Evolutionary conservation across 2,329 filamentous ascomycete genomes (phyloP).

Genomic region (Dactylonectria macrodidyma): DNA sequence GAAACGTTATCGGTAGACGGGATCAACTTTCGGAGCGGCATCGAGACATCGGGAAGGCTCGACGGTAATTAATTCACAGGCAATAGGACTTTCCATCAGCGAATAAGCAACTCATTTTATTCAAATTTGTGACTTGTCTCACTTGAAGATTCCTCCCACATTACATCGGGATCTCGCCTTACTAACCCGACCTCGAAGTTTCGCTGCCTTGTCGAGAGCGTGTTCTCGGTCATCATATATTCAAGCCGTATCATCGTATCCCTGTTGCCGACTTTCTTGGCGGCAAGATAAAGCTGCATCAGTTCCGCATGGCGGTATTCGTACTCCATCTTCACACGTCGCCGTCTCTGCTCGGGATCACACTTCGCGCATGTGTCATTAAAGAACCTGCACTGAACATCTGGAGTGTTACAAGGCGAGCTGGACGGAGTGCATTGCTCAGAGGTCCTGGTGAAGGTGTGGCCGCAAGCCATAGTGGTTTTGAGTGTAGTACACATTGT

Average conservation of each 20-base stretch:
- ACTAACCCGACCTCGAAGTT: slow-evolving; percentile 44
- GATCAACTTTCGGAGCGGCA: slow-evolving; percentile 10
- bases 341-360: slow-evolving; percentile 50
- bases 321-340: slow-evolving; percentile 44
- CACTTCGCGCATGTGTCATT: slow-evolving; percentile 57
- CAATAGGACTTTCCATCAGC: background rate
- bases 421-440: slow-evolving; percentile 24
- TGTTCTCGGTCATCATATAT: slow-evolving; percentile 41
- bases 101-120: background rate
- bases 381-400: slow-evolving; percentile 42
- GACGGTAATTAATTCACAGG: background rate
- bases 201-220: slow-evolving; percentile 34
- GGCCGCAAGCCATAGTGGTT: slow-evolving; percentile 49
- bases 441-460: slow-evolving; percentile 38
- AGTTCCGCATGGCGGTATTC: slow-evolving; percentile 47
- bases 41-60: background rate
- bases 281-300: slow-evolving; percentile 45
- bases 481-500: slow-evolving; percentile 45
- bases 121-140: background rate
- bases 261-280: slow-evolving; percentile 43
- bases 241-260: slow-evolving; percentile 43
- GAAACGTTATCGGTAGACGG: slow-evolving; percentile 17
- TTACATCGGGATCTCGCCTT: slow-evolving; percentile 40
- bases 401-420: slow-evolving; percentile 31
- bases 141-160: slow-evolving; percentile 39